Base-by-base conservation (phyloP, 495 filamentous ascomycete genomes). In the Penicillium crystallinum region DNA sequence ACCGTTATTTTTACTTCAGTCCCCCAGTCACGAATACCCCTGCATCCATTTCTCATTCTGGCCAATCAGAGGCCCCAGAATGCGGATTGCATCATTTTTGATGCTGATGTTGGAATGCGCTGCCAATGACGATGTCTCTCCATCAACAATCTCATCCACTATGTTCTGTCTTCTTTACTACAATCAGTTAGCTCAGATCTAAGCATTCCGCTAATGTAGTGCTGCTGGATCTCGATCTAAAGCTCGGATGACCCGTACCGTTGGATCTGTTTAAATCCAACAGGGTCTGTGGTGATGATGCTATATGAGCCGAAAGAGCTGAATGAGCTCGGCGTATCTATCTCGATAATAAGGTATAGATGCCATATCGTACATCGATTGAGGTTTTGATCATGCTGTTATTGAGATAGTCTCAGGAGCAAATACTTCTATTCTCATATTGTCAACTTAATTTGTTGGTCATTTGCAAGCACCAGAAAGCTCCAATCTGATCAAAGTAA, bases 61-160 rank as follows among this genome's bases (percentile, higher is more conserved):
- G 6, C 51, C 51, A 54, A 54, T 54, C 51, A 54, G 31, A 41
- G 12, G 18, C 43, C 35, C 5, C n/a, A n/a, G 14, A 40, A 18
- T 23, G 11, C 2, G n/a, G 42, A 47, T 54, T 47, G 51, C 51
- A 46, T 17, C 51, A 54, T 54, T 40, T 38, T 14, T 14, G 17
- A 12, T 15, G 11, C 15, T 10, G 23, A 54, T 54, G 50, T 46
- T 46, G 42, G 7, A 47, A 53, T 53, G 9, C 10, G 7, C 34
- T 46, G 22, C 50, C 50, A 53, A 53, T 53, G 42, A 18, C 15
- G 45, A 17, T 40, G 11, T 11, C 17, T 39, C 5, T 4, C n/a
- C 6, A 1, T 15, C 31, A 19, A 39, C 23, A 15, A 27, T 41
- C 1, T 25, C 14, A 9, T 27, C 12, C 39, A 40, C 6, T 7